Conservation (phyloP, 768 basidiomycete species). For the Amanita molliuscula region DNA sequence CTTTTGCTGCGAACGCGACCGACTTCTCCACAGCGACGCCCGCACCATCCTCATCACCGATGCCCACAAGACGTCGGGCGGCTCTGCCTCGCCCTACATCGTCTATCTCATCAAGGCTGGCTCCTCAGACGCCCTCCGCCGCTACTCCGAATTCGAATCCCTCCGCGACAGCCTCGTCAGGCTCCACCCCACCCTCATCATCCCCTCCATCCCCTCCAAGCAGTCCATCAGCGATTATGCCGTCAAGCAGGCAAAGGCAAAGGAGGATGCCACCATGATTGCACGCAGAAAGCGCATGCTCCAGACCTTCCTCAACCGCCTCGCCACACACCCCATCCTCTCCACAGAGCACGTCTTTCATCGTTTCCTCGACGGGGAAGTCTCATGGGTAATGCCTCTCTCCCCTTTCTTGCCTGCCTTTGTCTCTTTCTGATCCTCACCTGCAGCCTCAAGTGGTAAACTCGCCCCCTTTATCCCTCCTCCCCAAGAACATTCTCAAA, state of each 20-base stretch:
- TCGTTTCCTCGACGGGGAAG: constrained; percentile 89
- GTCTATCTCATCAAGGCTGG: constrained; percentile 88
- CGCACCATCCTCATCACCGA: constrained; percentile 84
- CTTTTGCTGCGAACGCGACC: constrained; percentile 69
- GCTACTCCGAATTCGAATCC: constrained; percentile 98
- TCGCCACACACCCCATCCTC: constrained; percentile 86
- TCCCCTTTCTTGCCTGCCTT: constrained; percentile 3
- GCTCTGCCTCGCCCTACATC: constrained; percentile 87
- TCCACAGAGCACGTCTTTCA: constrained; percentile 96
- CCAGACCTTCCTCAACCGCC: constrained; percentile 87
- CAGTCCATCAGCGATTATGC: constrained; percentile 95
- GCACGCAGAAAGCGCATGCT: constrained; percentile 88
- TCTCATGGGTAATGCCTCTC: constrained; percentile 81
- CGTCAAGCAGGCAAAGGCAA: constrained; percentile 92
- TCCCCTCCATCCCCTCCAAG: constrained; percentile 97
- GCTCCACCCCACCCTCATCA: constrained; percentile 91
- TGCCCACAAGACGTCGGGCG: constrained; percentile 88
- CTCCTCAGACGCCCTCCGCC: constrained; percentile 72
- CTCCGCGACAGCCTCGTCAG: constrained; percentile 73
- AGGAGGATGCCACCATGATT: constrained; percentile 91
- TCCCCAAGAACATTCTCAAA: constrained; percentile 94
- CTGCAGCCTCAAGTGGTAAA: constrained; percentile 84
- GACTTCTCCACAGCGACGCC: constrained; percentile 72
- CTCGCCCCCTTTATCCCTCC: constrained; percentile 80
- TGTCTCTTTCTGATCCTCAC: background rate